Conservation (phyloP, 1,284 basidiomycete genomes). For the Apiotrichum laibachii region DNA sequence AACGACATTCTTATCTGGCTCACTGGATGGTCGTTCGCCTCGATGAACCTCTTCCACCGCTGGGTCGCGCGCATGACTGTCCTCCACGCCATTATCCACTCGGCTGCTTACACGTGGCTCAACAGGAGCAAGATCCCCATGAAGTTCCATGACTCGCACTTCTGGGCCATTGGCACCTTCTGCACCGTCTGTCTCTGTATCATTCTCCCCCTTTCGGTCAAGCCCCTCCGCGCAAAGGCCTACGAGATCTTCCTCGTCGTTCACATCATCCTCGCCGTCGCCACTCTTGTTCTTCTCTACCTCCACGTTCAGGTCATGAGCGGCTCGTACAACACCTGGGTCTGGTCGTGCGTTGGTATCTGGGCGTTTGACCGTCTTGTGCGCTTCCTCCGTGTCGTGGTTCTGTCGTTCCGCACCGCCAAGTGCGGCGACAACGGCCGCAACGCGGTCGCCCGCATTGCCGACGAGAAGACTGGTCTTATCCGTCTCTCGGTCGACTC, state of each 20-base stretch:
- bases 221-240: constrained; percentile 17
- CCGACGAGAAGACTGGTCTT: constrained; percentile 20
- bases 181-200: constrained; percentile 22
- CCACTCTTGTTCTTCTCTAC: constrained; percentile 21
- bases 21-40: constrained; percentile 34
- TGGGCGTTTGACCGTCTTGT: constrained; percentile 32
- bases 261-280: constrained; percentile 28
- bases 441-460: constrained; percentile 20
- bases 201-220: constrained; percentile 23
- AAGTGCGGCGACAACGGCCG: constrained; percentile 3
- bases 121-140: constrained; percentile 7
- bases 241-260: constrained; percentile 33
- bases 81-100: constrained; percentile 32
- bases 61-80: constrained; percentile 29
- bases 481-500: constrained; percentile 30
- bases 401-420: constrained; percentile 24
- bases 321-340: constrained; percentile 20
- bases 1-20: constrained; percentile 40
- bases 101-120: constrained; percentile 11
- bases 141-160: constrained; percentile 1
- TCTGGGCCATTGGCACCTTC: constrained; percentile 18
- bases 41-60: constrained; percentile 37
- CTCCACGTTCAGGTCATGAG: constrained; percentile 26
- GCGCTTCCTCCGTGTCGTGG: constrained; percentile 26
- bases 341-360: constrained; percentile 34